Conservation (phyloP, 345 rosid genomes). For the Eucalyptus marginata region DNA sequence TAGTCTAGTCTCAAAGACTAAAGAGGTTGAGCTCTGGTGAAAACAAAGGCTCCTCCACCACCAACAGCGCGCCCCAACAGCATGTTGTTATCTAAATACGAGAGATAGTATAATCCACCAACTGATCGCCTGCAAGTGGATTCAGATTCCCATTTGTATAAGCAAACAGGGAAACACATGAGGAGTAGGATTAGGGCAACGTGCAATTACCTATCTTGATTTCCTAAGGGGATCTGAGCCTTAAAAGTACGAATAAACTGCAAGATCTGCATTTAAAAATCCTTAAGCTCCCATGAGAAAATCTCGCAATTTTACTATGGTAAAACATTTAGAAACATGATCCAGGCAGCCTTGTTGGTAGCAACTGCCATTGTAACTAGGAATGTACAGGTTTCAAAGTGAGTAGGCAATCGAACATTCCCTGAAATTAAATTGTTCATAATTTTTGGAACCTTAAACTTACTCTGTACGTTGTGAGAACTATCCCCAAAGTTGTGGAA, state of each 20-base stretch:
- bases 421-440: background rate
- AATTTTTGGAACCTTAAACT: background rate
- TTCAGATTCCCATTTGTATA: background rate
- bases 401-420: background rate
- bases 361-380: background rate
- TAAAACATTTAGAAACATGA: background rate
- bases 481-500: background rate
- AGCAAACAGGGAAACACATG: background rate
- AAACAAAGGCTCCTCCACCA: slow-evolving; percentile 89
- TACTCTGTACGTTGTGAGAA: background rate
- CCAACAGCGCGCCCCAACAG: slow-evolving; percentile 88
- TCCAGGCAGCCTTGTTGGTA: background rate
- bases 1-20: background rate
- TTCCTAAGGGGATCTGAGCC: slow-evolving; percentile 62
- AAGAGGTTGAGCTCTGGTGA: slow-evolving; percentile 73
- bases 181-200: background rate
- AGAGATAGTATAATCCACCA: slow-evolving; percentile 86
- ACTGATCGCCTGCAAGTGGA: slow-evolving; percentile 37
- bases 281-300: background rate
- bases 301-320: background rate
- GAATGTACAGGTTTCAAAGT: background rate
- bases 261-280: slow-evolving; percentile 43
- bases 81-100: slow-evolving; percentile 70
- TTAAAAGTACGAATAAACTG: slow-evolving; percentile 69
- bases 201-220: slow-evolving; percentile 13